Conservation (phyloP, 2,329 filamentous ascomycete species). For the Aspergillus novoparasiticus region DNA sequence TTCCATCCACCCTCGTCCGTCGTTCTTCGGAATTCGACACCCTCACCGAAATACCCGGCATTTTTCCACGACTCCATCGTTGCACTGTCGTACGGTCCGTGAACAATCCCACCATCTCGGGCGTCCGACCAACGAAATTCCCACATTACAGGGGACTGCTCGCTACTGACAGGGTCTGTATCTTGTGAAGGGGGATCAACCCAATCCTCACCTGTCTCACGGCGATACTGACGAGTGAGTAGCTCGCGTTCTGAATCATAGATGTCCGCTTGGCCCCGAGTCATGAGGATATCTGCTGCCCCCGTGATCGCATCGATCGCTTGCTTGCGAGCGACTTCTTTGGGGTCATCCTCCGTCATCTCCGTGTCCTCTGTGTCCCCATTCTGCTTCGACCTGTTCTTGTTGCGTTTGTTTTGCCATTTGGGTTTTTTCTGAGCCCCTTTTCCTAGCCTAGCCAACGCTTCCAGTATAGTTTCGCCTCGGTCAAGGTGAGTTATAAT, state of each 20-base stretch:
- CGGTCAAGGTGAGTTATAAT: slow-evolving; percentile 75
- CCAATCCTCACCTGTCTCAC: slow-evolving; percentile 89
- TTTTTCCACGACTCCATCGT: slow-evolving; percentile 92
- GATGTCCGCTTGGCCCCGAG: slow-evolving; percentile 81
- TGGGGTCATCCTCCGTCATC: slow-evolving; percentile 69
- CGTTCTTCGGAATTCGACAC: slow-evolving; percentile 73
- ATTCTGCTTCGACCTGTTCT: slow-evolving; percentile 52
- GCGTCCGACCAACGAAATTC: slow-evolving; percentile 93
- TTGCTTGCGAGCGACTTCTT: slow-evolving; percentile 69
- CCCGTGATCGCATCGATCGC: slow-evolving; percentile 83
- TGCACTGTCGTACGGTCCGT: slow-evolving; percentile 82
- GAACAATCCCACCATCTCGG: slow-evolving; percentile 72
- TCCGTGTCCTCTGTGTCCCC: slow-evolving; percentile 63
- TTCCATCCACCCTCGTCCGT: slow-evolving; percentile 61
- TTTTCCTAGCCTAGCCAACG: slow-evolving; percentile 77
- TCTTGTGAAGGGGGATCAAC: slow-evolving; percentile 49
- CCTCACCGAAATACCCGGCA: slow-evolving; percentile 87
- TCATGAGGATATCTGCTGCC: slow-evolving; percentile 83
- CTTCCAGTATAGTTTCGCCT: slow-evolving; percentile 85
- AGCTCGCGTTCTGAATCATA: slow-evolving; percentile 87
- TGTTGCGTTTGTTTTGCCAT: slow-evolving; percentile 63
- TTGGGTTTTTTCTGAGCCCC: slow-evolving; percentile 61
- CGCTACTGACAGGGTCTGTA: slow-evolving; percentile 30
- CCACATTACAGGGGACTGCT: slow-evolving; percentile 62
- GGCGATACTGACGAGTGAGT: slow-evolving; percentile 78